phyloP scores from a whole-genome alignment of 495 filamentous ascomycete species.

The Astrothelium subdiscretum region DNA sequence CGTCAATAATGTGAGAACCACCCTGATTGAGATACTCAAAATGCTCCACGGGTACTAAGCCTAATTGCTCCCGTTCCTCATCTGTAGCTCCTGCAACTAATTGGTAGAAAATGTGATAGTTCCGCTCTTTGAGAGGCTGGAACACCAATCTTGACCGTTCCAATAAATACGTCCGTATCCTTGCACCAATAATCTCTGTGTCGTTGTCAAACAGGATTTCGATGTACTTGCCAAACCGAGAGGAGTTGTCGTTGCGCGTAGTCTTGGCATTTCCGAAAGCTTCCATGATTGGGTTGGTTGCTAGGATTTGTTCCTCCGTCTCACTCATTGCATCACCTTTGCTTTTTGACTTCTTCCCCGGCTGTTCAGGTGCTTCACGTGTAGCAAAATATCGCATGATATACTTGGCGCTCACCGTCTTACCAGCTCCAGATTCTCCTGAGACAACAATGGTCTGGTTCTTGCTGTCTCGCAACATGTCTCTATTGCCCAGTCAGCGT shows the following conservation, averaged over 20 bases:
- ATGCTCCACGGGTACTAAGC: constrained; percentile 70
- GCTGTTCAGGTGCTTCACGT: constrained; percentile 83
- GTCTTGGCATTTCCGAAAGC: constrained; percentile 99
- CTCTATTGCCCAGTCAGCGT: constrained; percentile 38
- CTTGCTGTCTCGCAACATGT: constrained; percentile 90
- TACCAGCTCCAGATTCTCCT: constrained; percentile 95
- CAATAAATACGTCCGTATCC: constrained; percentile 89
- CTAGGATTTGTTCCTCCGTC: constrained; percentile 95
- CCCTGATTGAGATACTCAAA: constrained; percentile 97
- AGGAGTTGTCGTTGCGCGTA: constrained; percentile 97
- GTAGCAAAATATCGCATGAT: constrained; percentile 99
- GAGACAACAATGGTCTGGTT: constrained; percentile 99
- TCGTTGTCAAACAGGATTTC: constrained; percentile 97
- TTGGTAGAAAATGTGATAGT: constrained; percentile 99
- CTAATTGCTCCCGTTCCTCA: constrained; percentile 63
- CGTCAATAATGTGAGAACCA: constrained; percentile 78
- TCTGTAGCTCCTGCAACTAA: constrained; percentile 89
- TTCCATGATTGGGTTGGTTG: constrained; percentile 99
- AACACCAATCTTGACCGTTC: constrained; percentile 97
- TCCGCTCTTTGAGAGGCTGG: constrained; percentile 91
- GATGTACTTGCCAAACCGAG: constrained; percentile 98
- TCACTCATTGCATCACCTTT: constrained; percentile 86
- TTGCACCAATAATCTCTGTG: constrained; percentile 94
- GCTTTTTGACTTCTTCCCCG: constrained; percentile 64
- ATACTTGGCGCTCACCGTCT: constrained; percentile 98